Conservation (phyloP, 23 red algal species). For the Pyropia haitanensis region DNA sequence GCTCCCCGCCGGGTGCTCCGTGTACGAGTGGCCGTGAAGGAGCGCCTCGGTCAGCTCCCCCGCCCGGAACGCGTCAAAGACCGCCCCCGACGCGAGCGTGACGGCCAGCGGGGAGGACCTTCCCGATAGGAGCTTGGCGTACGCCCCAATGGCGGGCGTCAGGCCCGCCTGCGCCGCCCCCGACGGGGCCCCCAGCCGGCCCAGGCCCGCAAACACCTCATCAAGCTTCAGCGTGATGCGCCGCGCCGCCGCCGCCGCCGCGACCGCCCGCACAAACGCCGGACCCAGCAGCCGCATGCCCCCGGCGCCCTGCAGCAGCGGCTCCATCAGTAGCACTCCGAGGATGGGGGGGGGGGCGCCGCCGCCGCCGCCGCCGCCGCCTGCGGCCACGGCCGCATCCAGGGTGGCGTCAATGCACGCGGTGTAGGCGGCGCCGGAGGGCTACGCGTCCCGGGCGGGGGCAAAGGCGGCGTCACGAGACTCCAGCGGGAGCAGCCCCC, state of each 20-base stretch:
- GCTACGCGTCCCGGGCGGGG: too few relatives aligned
- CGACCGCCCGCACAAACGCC: conserved; percentile 64
- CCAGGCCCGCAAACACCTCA: conserved; percentile 87
- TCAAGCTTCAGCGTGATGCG: conserved; percentile 77
- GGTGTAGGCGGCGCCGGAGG: too few relatives aligned
- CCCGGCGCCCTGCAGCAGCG: conserved; percentile 78
- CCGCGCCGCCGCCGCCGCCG: conserved; percentile 44
- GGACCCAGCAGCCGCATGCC: conserved; percentile 90
- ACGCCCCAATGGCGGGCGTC: conserved; percentile 77
- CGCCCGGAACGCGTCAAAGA: conserved; percentile 70
- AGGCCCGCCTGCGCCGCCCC: conserved; percentile 29
- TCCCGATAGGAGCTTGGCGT: conserved; percentile 83
- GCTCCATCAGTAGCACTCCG: conserved; percentile 84
- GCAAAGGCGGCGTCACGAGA: too few relatives aligned
- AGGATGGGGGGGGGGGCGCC: too few relatives aligned
- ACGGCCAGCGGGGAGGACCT: conserved; percentile 64
- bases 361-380: too few relatives aligned
- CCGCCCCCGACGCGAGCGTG: conserved; percentile 73
- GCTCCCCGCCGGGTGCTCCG: conserved; percentile 81
- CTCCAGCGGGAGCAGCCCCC: too few relatives aligned
- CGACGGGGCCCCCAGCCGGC: conserved; percentile 66
- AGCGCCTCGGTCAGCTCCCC: conserved; percentile 53
- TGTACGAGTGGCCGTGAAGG: conserved; percentile 97
- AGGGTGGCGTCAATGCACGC: too few relatives aligned
- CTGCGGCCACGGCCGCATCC: too few relatives aligned